Conservation (phyloP, 2,329 filamentous ascomycete genomes). For the Calonectria pteridis region DNA sequence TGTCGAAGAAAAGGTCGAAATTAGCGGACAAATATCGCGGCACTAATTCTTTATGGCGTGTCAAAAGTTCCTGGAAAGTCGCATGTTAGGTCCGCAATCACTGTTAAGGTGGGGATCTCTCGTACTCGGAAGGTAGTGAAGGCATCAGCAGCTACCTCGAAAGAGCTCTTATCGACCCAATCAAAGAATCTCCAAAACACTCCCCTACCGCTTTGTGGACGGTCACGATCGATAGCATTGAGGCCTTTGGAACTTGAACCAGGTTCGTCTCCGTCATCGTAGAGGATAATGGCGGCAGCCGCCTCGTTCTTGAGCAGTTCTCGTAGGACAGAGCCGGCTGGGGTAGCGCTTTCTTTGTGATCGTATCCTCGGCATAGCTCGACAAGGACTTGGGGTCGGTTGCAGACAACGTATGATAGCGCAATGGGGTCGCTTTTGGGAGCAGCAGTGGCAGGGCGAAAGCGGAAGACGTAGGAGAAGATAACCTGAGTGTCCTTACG, state of each 20-base stretch:
- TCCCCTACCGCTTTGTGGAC: conserved; percentile 81
- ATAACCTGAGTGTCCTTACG: conserved; percentile 96
- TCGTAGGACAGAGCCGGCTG: conserved; percentile 88
- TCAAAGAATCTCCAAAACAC: conserved; percentile 98
- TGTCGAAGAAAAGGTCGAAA: conserved; percentile 92
- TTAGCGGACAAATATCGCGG: conserved; percentile 89
- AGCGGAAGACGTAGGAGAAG: conserved; percentile 94
- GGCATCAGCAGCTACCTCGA: conserved; percentile 96
- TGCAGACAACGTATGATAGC: conserved; percentile 88
- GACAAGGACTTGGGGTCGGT: conserved; percentile 87
- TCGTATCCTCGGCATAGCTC: conserved; percentile 92
- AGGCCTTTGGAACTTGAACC: conserved; percentile 82
- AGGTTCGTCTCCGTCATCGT: conserved; percentile 83
- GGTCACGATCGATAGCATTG: conserved; percentile 80
- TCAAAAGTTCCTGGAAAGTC: conserved; percentile 81
- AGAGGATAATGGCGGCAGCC: conserved; percentile 90
- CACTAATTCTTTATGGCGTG: conserved; percentile 92
- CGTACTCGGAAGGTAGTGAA: conserved; percentile 96
- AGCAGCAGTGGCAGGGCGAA: conserved; percentile 78
- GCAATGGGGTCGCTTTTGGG: conserved; percentile 83
- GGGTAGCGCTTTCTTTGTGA: conserved; percentile 89
- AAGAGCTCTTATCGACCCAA: conserved; percentile 96
- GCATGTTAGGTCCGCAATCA: conserved; percentile 23
- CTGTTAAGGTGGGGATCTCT: not conserved
- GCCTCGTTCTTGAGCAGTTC: conserved; percentile 92